Conservation (phyloP, 345 rosid genomes). For the Lagerstroemia speciosa region DNA sequence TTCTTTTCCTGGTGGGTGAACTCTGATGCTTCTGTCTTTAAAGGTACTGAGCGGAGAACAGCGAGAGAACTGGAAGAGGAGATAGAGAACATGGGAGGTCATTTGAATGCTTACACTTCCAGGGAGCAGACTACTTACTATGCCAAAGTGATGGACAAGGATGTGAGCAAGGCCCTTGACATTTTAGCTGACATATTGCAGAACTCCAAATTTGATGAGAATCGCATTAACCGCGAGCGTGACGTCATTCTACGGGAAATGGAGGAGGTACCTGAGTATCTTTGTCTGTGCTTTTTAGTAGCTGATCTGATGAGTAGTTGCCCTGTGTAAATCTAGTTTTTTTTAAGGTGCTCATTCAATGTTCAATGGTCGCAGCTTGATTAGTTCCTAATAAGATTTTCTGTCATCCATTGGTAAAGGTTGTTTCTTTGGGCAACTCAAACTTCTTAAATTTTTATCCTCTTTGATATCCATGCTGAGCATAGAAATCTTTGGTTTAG, state of each 20-base stretch:
- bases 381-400: background rate
- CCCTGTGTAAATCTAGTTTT: background rate
- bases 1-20: background rate
- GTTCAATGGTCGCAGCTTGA: background rate
- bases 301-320: background rate
- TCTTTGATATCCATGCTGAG: background rate
- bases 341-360: background rate
- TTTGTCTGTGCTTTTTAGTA: background rate
- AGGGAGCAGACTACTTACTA: conserved; percentile 96
- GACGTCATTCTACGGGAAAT: conserved; percentile 71
- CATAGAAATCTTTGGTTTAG: background rate
- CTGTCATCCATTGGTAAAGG: background rate
- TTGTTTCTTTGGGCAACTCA: background rate
- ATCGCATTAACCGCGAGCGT: conserved; percentile 56
- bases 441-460: background rate
- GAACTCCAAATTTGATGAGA: conserved; percentile 69
- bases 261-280: conserved; percentile 48
- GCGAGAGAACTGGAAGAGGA: conserved; percentile 72
- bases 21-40: background rate
- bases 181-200: conserved; percentile 90
- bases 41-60: conserved; percentile 53
- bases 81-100: conserved; percentile 95
- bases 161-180: conserved; percentile 53
- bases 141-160: conserved; percentile 76
- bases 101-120: conserved; percentile 84